A percentile compares a stretch with the other conserved stretches of the same genome.
phyloP scores from a whole-genome alignment of 140 eudicot species.

The Senecio squalidus region DNA sequence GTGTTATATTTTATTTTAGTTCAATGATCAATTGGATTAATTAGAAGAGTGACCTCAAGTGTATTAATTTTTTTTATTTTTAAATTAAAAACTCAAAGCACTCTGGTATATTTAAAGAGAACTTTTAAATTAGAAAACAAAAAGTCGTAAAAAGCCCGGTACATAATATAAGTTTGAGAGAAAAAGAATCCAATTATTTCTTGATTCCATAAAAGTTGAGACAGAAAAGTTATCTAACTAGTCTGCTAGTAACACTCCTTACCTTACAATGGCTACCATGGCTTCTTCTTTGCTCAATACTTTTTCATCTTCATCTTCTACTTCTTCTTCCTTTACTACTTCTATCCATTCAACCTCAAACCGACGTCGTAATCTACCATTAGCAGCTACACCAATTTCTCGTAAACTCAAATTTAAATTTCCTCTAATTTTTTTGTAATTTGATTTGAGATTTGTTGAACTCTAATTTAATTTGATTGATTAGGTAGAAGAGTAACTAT shows the following conservation, averaged over 20 bases:
- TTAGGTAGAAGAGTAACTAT: constrained; percentile 46
- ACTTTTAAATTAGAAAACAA: no score
- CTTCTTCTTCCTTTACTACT: constrained; percentile 25
- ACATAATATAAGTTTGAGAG: no score
- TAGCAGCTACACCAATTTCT: constrained; percentile 27
- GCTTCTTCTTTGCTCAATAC: constrained; percentile 47
- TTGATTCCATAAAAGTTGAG: no score
- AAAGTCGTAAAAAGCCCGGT: no score
- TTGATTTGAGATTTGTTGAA: not conserved
- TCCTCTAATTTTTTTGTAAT: not conserved
- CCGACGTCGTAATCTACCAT: constrained; percentile 30
- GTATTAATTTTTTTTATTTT: no score
- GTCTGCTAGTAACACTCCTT: not conserved
- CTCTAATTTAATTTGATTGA: constrained; percentile 2
- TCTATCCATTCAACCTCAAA: constrained; percentile 23
- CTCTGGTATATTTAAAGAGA: no score
- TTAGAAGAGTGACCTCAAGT: no score
- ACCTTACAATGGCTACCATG: constrained; percentile 29
- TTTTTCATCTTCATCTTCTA: not conserved
- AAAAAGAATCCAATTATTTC: no score
- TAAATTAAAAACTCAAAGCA: no score
- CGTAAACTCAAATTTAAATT: constrained; percentile 33
- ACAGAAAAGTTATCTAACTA: no score
- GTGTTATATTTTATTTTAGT: no score
- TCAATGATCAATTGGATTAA: no score